Evolutionary conservation across 2,329 filamentous ascomycete genomes (phyloP), one percentile per base, ranked within the genome.

Genomic region (Xylariaceae sp.): DNA sequence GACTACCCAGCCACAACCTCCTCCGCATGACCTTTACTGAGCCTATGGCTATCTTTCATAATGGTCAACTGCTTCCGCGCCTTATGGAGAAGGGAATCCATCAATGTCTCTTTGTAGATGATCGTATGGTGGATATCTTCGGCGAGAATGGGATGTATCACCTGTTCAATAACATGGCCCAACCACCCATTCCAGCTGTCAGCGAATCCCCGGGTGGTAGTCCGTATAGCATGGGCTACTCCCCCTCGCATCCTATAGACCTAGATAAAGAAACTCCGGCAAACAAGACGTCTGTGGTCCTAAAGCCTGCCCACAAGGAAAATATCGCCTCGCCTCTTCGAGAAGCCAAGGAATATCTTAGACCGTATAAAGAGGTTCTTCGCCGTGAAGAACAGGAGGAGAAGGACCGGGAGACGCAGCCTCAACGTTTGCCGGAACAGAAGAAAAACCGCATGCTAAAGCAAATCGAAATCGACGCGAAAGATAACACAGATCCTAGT

Each of bases 41-140:
- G n/a, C 47, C 46, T 9, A 48, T 48, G 52, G 46, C 29, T n/a
- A 16, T 59, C 16, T 53, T 53, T 49, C 20, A 29, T 16, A 40
- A 59, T 20, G 50, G 40, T 5, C 7, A 7, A 7, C 44, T 56
- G 44, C 16, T 50, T 9, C 20, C 46, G 20, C 20, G 26, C 29
- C 9, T 48, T 0, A 10, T 56, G 5, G 23, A 44, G 40, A 10
- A 29, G 5, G 56, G 50, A 5, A n/a, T 59, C 9, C 52, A 59
- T 48, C 42, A 23, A 20, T 23, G 56, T 2, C 40, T 3, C 5
- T 19, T 37, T 12, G 7, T 18, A 16, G 12, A 37, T 7, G 37
- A 23, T 2, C 14, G 3, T 16, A 7, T 37, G 2, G 10, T 48
- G 9, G 9, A 29, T 9, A 16, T 59, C 12, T 50, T 18, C 7